Base-by-base conservation (phyloP, 2,329 filamentous ascomycete genomes). In the Juglanconis sp. region DNA sequence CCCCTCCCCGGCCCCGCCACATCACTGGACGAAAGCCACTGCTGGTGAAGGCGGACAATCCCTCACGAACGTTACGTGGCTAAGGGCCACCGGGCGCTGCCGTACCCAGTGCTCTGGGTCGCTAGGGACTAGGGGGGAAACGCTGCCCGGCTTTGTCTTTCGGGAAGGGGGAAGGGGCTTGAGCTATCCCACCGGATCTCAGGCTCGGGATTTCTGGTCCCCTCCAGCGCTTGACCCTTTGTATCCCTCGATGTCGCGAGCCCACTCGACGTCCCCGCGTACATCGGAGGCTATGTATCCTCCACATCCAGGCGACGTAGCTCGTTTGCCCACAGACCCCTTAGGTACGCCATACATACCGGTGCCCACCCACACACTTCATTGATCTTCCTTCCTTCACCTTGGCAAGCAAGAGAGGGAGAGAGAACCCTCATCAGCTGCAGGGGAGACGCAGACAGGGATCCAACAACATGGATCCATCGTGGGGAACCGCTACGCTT, bases 101-200 rank as follows among this genome's bases (percentile, higher is more conserved):
- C 51, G 53, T 56, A 40, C 58, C 60, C 60, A 55, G 56, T 47
- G 52, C 57, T 50, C 56, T 56, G 60, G 53, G 40, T 59, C 58
- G 40, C 60, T 62, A 62, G 44, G 40, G 44, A 56, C 42, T 59
- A 56, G 52, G 31, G 36, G 17, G n/a, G 53, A 36, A 42, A 55
- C 57, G 53, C 60, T 59, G 56, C 51, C 44, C 42, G 40, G 48
- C 53, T 40, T 60, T 35, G 56, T 60, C 49, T 58, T 55, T 51
- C 60, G 60, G 52, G 57, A 56, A 49, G 48, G 53, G 60, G 56
- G 57, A 56, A 49, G 48, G 50, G 60, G 56, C 51, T 62, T 42
- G 57, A 55, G 35, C 60, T 58, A 60, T 53, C 40, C 31, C 35
- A 49, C 50, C 15, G 42, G 32, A 47, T 38, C 10, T n/a, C 40